phyloP scores from a whole-genome alignment of 129 eudicot genomes.

The Kitagawia praeruptora region DNA sequence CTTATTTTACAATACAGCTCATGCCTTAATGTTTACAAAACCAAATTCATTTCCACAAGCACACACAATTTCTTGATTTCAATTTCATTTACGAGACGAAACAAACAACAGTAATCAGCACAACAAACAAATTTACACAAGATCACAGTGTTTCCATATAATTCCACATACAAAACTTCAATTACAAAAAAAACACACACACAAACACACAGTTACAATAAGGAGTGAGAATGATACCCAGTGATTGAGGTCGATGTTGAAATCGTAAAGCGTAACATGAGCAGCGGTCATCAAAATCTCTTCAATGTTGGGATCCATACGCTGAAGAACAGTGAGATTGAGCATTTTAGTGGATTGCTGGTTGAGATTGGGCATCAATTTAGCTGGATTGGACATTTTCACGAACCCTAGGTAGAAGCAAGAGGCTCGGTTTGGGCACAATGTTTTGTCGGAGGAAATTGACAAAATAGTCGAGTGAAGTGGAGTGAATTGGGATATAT shows the following conservation, averaged over 20 bases:
- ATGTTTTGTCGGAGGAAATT: neutral
- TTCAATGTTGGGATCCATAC: constrained; percentile 73
- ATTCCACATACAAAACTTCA: too few relatives aligned
- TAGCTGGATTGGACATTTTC: constrained; percentile 33
- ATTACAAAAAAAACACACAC: too few relatives aligned
- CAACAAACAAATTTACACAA: neutral
- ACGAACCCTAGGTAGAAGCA: constrained; percentile 15
- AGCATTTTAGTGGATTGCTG: constrained; percentile 63
- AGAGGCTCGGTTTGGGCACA: neutral
- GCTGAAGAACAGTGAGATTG: constrained; percentile 74
- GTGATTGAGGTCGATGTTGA: constrained; percentile 65
- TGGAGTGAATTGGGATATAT: neutral
- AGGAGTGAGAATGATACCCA: constrained; percentile 33
- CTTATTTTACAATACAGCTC: neutral
- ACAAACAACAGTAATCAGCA: neutral
- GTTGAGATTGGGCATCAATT: constrained; percentile 67
- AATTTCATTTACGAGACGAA: neutral
- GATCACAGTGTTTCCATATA: neutral
- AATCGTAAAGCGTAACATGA: constrained; percentile 75
- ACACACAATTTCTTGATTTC: neutral
- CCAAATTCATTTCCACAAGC: neutral
- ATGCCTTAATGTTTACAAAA: too few relatives aligned
- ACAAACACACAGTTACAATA: too few relatives aligned
- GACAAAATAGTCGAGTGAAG: neutral
- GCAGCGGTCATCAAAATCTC: constrained; percentile 83